Evolutionary conservation across 2,329 filamentous ascomycete species (phyloP).

Genomic region (Apiospora kogelbergensis): DNA sequence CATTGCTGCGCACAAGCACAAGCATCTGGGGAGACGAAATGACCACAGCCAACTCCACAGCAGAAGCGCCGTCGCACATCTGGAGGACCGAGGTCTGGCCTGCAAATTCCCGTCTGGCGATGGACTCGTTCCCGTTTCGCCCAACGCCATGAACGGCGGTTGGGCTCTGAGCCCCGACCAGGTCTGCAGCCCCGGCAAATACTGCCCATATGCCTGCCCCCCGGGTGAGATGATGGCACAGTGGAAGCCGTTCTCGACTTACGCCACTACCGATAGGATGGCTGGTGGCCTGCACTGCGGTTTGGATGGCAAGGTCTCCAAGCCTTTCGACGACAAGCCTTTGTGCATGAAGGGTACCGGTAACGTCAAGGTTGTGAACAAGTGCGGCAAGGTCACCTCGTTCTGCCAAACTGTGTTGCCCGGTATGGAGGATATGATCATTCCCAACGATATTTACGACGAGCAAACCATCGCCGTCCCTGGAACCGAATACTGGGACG

Average conservation of each 20-base stretch:
- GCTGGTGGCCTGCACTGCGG: constrained; percentile 71
- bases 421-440: constrained; percentile 80
- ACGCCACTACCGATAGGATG: constrained; percentile 69
- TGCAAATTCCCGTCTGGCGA: constrained; percentile 68
- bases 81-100: constrained; percentile 53
- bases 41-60: constrained; percentile 33
- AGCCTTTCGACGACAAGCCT: constrained; percentile 66
- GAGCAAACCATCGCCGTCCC: constrained; percentile 68
- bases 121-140: constrained; percentile 68
- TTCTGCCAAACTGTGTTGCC: constrained; percentile 81
- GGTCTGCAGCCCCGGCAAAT: constrained; percentile 63
- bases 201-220: constrained; percentile 77
- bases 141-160: constrained; percentile 63
- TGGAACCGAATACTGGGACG: constrained; percentile 67
- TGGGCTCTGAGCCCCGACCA: constrained; percentile 81
- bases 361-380: constrained; percentile 65
- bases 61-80: constrained; percentile 11
- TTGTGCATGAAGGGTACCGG: constrained; percentile 72
- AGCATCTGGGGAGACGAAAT: constrained; percentile 36
- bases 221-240: constrained; percentile 75
- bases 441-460: constrained; percentile 67
- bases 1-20: constrained; percentile 33
- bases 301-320: constrained; percentile 60
- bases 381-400: constrained; percentile 59
- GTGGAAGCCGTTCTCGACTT: constrained; percentile 72